Evolutionary conservation across 257 asterid species (phyloP), one percentile per base, ranked within the genome.

Genomic region (Thymus quinquecostatus): DNA sequence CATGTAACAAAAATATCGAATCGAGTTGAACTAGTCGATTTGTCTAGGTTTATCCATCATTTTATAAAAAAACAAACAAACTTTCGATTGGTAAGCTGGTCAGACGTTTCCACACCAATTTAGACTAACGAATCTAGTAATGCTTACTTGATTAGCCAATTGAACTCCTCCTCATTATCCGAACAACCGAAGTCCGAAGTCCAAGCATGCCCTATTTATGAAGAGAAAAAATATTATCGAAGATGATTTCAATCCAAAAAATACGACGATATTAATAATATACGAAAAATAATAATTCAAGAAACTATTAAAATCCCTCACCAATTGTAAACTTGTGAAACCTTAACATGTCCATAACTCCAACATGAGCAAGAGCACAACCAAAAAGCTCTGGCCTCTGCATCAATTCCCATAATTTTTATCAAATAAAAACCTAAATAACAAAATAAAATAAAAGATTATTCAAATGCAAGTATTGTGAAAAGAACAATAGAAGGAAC

Each of bases 361-460:
- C 99, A 81, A 89, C 98, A 81, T 95, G 99, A 69, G 97, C 96
- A 54, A 92, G 94, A 66, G 97, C 99, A 75, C 99, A 95, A 2
- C 97, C 98, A 73, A 87, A 95, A 6, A 95, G 96, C 86, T 92
- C 98, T 74, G 99, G 99, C 71, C 96, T 88, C 99, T 92, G 82
- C 72, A 69, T 21, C 21, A 21, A 21, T 75, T 55, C 63, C 73
- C 68, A 77, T 50, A 43, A 64, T 13, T 49, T 28, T 13, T 21
- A 10, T 56, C 34, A 10, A 14, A 13, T 12, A 57, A 30, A 1
- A 12, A 59, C 27, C 10, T 8, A 10, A 14, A 13, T 12, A 57
- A 30, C 5, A 12, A 59, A 21, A 27, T 8, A 41, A 36, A 34
- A 6, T 4, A 38, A 38, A 58, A 55, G 63, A 36, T 21, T 10